Evolutionary conservation across 1,284 basidiomycete genomes (phyloP), one percentile per base, ranked within the genome.

Genomic region (Ganoderma sinense): DNA sequence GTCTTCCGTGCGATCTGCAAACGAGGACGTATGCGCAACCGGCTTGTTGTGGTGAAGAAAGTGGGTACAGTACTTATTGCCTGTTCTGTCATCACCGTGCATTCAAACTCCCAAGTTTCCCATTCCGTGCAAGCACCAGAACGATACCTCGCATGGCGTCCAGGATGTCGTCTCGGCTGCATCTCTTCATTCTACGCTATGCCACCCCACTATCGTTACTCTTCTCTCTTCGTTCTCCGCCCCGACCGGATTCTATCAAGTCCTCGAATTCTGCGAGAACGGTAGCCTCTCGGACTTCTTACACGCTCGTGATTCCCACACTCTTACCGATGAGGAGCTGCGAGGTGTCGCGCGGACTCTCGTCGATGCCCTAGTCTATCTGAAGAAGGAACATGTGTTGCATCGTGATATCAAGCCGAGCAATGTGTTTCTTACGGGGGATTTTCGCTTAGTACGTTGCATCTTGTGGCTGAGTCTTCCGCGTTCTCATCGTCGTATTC

Each of bases 201-300:
- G 82, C 73, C 87, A 89, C 74, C 87, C 87, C 5, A 83, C 81
- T 45, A 80, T 89, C 68, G 78, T 86, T 14, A 83, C 86, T n/a
- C 75, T 88, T 2, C 80, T 86, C n/a, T 84, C 84, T 10, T 74
- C 74, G 3, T 86, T 87, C 69, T 73, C 75, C n/a, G 79, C 80
- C 0, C 71, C 79, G 10, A 73, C 73, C 6, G 78, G 79, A 16
- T 74, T 75, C 33, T 84, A 82, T 66, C 82, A 86, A 55, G 78
- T 87, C 18, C 74, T 87, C 8, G 87, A 88, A 68, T 77, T 84
- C 29, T 88, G 87, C 64, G 71, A 81, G 7, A 70, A 78, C 5
- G 86, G 86, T n/a, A 82, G 77, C 56, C 78, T 89, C 2, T 66
- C 75, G 1, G 70, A 77, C 31, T 76, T 81, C 33, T 67, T 86